Percentiles rank a stretch among this genome's conserved stretches.
Evolutionary conservation across 164 flowering plant genomes (phyloP).

Genomic region (Piper betle): DNA sequence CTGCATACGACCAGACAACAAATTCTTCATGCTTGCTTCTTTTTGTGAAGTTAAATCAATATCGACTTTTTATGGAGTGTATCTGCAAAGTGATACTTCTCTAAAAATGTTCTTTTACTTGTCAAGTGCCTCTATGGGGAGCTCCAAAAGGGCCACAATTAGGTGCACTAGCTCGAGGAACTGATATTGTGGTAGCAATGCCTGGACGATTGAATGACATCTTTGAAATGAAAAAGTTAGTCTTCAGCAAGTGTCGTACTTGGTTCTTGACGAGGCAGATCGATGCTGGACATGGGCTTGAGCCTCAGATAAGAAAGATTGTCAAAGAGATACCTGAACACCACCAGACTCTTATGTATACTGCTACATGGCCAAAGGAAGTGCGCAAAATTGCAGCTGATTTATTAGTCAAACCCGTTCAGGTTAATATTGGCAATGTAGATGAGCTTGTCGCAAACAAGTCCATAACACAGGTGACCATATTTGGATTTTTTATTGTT

Average conservation of each 20-base stretch:
- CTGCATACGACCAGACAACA: too few species aligned
- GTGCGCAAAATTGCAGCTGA: conserved; percentile 80
- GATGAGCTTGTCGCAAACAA: conserved; percentile 88
- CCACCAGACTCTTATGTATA: conserved; percentile 86
- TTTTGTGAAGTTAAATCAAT: too few species aligned
- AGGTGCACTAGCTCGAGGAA: conserved; percentile 64
- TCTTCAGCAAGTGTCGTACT: conserved; percentile 63
- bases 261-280: conserved; percentile 94
- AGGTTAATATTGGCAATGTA: conserved; percentile 78
- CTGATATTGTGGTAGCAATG: conserved; percentile 86
- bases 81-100: not conserved
- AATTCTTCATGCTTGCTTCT: too few species aligned
- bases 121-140: conserved; percentile 87
- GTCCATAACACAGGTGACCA: conserved; percentile 69
- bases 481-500: too few species aligned
- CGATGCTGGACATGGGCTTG: conserved; percentile 99
- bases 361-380: conserved; percentile 96
- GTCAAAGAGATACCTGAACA: conserved; percentile 78
- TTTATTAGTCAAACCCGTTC: conserved; percentile 72
- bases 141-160: conserved; percentile 75
- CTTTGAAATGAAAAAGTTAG: conserved; percentile 66
- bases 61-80: not conserved
- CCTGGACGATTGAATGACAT: conserved; percentile 94
- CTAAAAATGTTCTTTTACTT: too few species aligned
- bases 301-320: conserved; percentile 87